Evolutionary conservation across 169 alveolate genomes (phyloP), one percentile per base, ranked within the genome.

Genomic region (Eimeria sp.): DNA sequence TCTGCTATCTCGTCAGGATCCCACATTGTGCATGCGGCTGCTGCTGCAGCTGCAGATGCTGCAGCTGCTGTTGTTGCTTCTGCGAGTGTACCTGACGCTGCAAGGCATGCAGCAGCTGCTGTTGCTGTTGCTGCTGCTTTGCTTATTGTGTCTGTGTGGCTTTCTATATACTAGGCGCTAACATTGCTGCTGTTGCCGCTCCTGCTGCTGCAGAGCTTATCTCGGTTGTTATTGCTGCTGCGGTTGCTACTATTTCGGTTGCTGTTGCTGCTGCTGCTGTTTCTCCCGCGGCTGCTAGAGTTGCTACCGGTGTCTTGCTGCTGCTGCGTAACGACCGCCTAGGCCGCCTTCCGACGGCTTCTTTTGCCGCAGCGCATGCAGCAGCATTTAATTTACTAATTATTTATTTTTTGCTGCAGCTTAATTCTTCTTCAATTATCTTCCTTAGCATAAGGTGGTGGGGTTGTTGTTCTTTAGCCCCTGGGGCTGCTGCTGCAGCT

Each of bases 151-250:
- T n/a, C n/a, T n/a, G n/a, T n/a, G n/a, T n/a, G n/a, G n/a, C n/a
- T n/a, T n/a, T n/a, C n/a, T n/a, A n/a, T n/a, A n/a, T n/a, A n/a
- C n/a, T n/a, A n/a, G n/a, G n/a, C 5, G 83, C 84, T n/a, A 75
- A 73, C n/a, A 75, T 57, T 83, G 89, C 89, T 45, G 89, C 70
- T 18, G 89, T 40, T 80, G 89, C 89, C 20, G 70, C 94, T 57
- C 76, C 76, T 54, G 78, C 92, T 54, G 76, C 92, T 27, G 92
- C 76, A 30, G 76, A 27, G 75, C 54, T 51, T 40, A 84, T 0
- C 43, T n/a, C 16, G 13, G 78, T 5, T 34, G 84, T 63, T 65
- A 25, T 65, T 67, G 83, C 83, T 51, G 94, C 65, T 25, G 82
- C 94, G 20, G 63, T 65, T 78, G 20, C 67, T 45, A 34, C 63